These are phyloP conservation scores for Poa annua DNA, from an alignment of 176 grass and related monocot species.

Conservation along the genomic window DNA sequence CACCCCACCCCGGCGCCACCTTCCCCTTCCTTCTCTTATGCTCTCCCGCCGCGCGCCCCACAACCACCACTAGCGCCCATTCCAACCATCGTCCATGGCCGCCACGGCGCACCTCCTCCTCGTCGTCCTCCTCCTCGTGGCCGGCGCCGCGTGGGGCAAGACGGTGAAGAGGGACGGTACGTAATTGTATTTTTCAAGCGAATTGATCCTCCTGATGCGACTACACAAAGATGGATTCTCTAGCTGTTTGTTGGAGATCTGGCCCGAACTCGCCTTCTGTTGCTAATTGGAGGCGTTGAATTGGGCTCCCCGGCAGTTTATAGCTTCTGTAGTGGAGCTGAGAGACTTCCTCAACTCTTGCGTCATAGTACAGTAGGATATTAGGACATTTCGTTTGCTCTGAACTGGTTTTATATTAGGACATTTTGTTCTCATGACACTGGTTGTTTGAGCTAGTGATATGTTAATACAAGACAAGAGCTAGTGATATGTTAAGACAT, in stretches of 20 bases:
- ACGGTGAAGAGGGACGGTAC: slow-evolving; percentile 98
- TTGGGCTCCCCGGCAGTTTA: neutral
- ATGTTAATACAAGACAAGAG: neutral
- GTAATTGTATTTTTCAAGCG: neutral
- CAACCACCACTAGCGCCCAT: slow-evolving; percentile 6
- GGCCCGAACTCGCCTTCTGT: neutral
- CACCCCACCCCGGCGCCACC: slow-evolving; percentile 30
- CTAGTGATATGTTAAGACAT: too few relatives aligned
- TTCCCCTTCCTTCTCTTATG: slow-evolving; percentile 11
- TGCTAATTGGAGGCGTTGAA: slow-evolving; percentile 3
- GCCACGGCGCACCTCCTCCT: slow-evolving; percentile 27
- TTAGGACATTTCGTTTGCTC: neutral
- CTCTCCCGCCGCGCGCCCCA: slow-evolving; percentile 6
- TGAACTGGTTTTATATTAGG: neutral
- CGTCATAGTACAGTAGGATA: neutral
- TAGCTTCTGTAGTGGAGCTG: neutral
- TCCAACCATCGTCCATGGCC: slow-evolving; percentile 34
- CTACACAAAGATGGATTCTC: neutral
- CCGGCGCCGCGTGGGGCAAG: slow-evolving; percentile 57
- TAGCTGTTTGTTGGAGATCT: slow-evolving; percentile 43
- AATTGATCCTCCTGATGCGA: neutral
- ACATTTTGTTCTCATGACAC: neutral
- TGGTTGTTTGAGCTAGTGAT: neutral
- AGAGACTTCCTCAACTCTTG: neutral
- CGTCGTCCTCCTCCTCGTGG: slow-evolving; percentile 54